Evolutionary conservation across 2,329 filamentous ascomycete genomes (phyloP).

Genomic region (Aspergillus ochraceoroseus): DNA sequence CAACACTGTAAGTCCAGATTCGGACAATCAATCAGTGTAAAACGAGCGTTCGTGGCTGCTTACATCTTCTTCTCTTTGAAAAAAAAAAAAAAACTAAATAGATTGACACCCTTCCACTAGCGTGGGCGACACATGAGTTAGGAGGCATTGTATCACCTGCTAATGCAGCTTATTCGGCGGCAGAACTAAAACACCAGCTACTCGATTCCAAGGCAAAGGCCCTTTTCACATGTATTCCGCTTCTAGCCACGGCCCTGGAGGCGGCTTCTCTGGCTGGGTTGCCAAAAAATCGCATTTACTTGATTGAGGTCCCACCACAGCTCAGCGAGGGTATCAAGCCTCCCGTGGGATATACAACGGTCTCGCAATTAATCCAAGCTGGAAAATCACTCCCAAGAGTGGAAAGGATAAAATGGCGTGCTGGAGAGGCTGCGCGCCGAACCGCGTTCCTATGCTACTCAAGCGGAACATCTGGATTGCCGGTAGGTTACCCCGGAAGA

Average conservation of each 20-base stretch:
- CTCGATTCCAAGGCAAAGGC: constrained; percentile 63
- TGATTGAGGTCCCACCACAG: constrained; percentile 62
- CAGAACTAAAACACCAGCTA: constrained; percentile 68
- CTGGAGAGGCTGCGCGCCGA: constrained; percentile 51
- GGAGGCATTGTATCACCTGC: constrained; percentile 70
- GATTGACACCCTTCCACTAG: constrained; percentile 69
- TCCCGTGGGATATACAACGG: constrained; percentile 53
- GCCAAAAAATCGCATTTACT: constrained; percentile 59
- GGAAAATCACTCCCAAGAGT: constrained; percentile 47
- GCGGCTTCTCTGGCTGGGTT: constrained; percentile 62
- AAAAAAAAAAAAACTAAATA: no score
- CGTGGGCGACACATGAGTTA: constrained; percentile 68
- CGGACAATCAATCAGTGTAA: no score
- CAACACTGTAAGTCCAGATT: constrained; percentile 59
- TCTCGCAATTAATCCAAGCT: constrained; percentile 61
- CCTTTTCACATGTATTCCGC: constrained; percentile 65
- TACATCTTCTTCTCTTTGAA: background rate
- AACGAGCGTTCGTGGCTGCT: no score
- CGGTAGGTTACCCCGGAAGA: constrained; percentile 46
- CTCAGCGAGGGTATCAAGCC: constrained; percentile 47
- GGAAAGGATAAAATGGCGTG: constrained; percentile 40
- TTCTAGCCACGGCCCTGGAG: constrained; percentile 59
- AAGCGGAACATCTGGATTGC: constrained; percentile 72
- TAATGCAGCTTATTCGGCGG: constrained; percentile 66
- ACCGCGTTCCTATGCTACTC: constrained; percentile 76